Evolutionary conservation across 768 basidiomycete genomes (phyloP).

Genomic region (Pleurotus djamor): DNA sequence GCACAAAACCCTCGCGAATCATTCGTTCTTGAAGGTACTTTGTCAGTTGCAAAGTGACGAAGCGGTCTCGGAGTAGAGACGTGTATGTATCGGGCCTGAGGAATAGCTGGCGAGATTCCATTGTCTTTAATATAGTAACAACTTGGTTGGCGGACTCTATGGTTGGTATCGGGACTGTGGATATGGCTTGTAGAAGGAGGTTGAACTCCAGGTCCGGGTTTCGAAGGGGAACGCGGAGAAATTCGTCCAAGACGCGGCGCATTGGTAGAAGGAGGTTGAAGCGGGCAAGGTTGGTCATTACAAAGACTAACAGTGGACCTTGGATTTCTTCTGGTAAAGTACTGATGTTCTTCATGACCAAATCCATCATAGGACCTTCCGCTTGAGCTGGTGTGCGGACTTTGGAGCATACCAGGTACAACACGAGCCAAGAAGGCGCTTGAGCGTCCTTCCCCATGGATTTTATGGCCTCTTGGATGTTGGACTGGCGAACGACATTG

Average conservation of each 20-base stretch:
- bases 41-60: conserved; percentile 48
- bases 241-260: conserved; percentile 37
- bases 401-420: conserved; percentile 46
- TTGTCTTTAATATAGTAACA: conserved; percentile 38
- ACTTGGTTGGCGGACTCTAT: conserved; percentile 35
- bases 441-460: conserved; percentile 11
- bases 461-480: conserved; percentile 28
- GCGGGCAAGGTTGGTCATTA: conserved; percentile 45
- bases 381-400: conserved; percentile 46
- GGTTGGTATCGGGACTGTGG: conserved; percentile 36
- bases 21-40: conserved; percentile 42
- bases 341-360: conserved; percentile 39
- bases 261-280: conserved; percentile 47
- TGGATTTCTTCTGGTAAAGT: conserved; percentile 25
- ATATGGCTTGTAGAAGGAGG: conserved; percentile 48
- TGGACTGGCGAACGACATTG: conserved; percentile 26
- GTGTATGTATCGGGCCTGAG: conserved; percentile 41
- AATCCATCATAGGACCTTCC: conserved; percentile 34
- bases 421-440: conserved; percentile 53
- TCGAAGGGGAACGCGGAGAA: conserved; percentile 31
- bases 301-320: conserved; percentile 43
- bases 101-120: conserved; percentile 42
- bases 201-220: conserved; percentile 41
- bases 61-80: conserved; percentile 45
- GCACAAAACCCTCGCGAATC: conserved; percentile 34